These are phyloP conservation scores for Fusarium foetens DNA, from an alignment of 2,329 filamentous ascomycete species.

Conservation along the genomic window DNA sequence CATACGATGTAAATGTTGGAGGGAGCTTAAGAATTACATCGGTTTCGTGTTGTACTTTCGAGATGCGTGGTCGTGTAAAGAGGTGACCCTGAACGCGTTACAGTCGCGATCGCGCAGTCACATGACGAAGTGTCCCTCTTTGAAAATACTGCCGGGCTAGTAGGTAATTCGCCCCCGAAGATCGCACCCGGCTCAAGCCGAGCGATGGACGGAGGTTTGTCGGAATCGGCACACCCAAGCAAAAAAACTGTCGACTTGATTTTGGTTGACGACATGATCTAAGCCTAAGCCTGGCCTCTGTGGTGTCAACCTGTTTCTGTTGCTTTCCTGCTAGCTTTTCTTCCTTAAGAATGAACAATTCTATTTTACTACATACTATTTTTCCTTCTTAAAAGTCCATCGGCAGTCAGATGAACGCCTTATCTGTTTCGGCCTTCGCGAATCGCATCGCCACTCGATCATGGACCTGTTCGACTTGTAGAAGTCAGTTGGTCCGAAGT, in stretches of 20 bases:
- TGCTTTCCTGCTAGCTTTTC: not conserved
- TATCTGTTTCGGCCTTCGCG: slow-evolving; percentile 53
- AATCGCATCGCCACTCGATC: slow-evolving; percentile 52
- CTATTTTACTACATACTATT: slow-evolving; percentile 6
- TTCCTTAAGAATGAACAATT: slow-evolving; percentile 40
- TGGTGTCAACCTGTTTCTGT: slow-evolving; percentile 4
- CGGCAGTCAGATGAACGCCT: slow-evolving; percentile 54
- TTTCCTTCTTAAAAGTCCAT: slow-evolving; percentile 25
- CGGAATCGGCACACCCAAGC: slow-evolving; percentile 42
- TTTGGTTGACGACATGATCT: slow-evolving; percentile 42
- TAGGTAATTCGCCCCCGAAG: slow-evolving; percentile 25
- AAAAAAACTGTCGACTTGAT: slow-evolving; percentile 41
- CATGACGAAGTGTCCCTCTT: slow-evolving; percentile 40
- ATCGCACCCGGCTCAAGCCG: slow-evolving; percentile 43
- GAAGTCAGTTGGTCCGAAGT: slow-evolving; percentile 51
- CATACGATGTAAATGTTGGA: not conserved
- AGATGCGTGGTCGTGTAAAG: slow-evolving; percentile 35
- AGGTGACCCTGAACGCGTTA: slow-evolving; percentile 37
- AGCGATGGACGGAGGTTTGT: slow-evolving; percentile 39
- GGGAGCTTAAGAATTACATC: not conserved
- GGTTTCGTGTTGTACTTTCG: slow-evolving; percentile 9
- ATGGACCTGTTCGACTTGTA: slow-evolving; percentile 61
- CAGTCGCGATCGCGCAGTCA: slow-evolving; percentile 46
- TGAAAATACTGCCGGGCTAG: not conserved
- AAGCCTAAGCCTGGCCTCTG: slow-evolving; percentile 15